A percentile compares a stretch with the other conserved stretches of the same genome.
Evolutionary conservation across 2,329 filamentous ascomycete species (phyloP).

Genomic region (Exserohilum turcica): DNA sequence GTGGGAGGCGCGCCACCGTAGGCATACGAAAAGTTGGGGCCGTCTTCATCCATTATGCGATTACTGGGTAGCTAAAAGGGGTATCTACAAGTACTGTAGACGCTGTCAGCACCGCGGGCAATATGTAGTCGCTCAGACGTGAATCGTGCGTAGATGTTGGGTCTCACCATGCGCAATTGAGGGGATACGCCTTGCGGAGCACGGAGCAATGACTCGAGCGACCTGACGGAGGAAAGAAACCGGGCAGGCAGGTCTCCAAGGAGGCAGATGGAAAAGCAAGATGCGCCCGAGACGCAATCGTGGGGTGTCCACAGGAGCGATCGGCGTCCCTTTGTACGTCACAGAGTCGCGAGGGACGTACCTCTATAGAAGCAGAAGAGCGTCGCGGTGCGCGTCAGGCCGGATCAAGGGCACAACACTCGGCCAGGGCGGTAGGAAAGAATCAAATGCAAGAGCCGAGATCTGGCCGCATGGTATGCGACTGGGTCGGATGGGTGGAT

Average conservation of each 20-base stretch:
- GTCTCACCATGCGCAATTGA: background rate
- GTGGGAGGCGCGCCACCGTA: constrained; percentile 34
- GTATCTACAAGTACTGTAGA: constrained; percentile 44
- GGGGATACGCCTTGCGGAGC: constrained; percentile 7
- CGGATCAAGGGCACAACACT: constrained; percentile 7
- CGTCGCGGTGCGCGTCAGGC: constrained; percentile 16
- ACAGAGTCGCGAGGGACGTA: constrained; percentile 25
- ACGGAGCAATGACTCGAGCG: background rate
- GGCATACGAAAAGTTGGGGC: constrained; percentile 50
- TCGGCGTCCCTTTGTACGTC: constrained; percentile 34
- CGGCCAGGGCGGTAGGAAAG: constrained; percentile 13
- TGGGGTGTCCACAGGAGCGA: constrained; percentile 9
- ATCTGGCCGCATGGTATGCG: constrained; percentile 27
- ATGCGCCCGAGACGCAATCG: constrained; percentile 1
- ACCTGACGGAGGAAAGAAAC: background rate
- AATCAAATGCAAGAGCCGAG: constrained; percentile 32
- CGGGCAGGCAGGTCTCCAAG: background rate
- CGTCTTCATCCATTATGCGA: constrained; percentile 45
- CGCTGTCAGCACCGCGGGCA: constrained; percentile 30
- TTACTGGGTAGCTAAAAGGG: constrained; percentile 33
- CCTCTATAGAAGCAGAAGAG: constrained; percentile 42
- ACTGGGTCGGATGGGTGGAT: constrained; percentile 12
- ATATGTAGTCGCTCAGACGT: background rate
- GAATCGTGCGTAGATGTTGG: constrained; percentile 11
- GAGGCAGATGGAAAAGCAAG: background rate